Evolutionary conservation across 2,329 filamentous ascomycete species (phyloP).

Genomic region (Apiospora aurea): DNA sequence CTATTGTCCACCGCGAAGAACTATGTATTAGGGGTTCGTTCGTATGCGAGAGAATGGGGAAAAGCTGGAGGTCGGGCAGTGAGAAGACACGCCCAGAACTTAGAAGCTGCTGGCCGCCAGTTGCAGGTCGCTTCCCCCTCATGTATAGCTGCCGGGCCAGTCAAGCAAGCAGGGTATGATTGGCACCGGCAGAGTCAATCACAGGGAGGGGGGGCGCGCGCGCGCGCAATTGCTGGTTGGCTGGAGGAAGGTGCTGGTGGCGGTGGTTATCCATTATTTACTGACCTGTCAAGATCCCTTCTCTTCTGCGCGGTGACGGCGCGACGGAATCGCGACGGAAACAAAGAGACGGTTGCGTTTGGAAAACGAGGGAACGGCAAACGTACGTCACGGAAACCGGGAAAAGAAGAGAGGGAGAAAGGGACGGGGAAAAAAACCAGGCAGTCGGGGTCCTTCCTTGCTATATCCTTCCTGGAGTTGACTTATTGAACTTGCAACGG

Average conservation of each 20-base stretch:
- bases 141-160: not conserved
- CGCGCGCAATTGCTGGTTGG: constrained; percentile 8
- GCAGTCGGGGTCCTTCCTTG: not conserved
- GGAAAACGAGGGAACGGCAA: constrained; percentile 4
- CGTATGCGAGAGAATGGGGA: not conserved
- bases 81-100: not conserved
- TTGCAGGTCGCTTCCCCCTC: not conserved
- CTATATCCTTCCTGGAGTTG: not conserved
- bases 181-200: not conserved
- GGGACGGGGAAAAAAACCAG: not conserved
- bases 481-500: constrained; percentile 19
- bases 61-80: not conserved
- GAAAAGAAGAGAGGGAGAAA: not conserved
- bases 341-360: constrained; percentile 9
- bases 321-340: not conserved
- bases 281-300: constrained; percentile 17
- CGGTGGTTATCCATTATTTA: constrained; percentile 20
- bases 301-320: constrained; percentile 1
- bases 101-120: constrained; percentile 5
- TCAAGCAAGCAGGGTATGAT: not conserved
- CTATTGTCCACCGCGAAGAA: not conserved
- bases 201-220: not conserved
- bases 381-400: not conserved
- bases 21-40: not conserved
- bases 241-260: constrained; percentile 4